Evolutionary conservation across 495 filamentous ascomycete genomes (phyloP).

Genomic region (Endocarpon pusillum): DNA sequence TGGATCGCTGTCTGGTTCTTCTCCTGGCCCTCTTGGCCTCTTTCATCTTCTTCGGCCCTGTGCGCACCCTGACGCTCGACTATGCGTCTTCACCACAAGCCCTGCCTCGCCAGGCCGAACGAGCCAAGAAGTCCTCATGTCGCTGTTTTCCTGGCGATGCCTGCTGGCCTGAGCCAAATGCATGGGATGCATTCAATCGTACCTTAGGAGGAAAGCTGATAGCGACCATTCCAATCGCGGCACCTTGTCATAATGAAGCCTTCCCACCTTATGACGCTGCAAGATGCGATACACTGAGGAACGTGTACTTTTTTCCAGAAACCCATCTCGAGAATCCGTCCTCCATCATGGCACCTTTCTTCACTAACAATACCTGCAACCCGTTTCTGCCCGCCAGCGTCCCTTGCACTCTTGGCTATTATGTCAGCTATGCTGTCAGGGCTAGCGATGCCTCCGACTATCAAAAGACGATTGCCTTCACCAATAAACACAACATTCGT

Average conservation of each 20-base stretch:
- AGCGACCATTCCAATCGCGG: slow-evolving; percentile 18
- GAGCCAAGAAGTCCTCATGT: slow-evolving; percentile 3
- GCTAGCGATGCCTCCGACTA: slow-evolving; percentile 37
- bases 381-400: slow-evolving; percentile 6
- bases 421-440: slow-evolving; percentile 42
- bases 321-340: slow-evolving; percentile 16
- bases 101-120: too few relatives aligned
- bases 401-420: slow-evolving; percentile 38
- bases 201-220: slow-evolving; percentile 16
- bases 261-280: slow-evolving; percentile 14
- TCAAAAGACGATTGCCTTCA: slow-evolving; percentile 43
- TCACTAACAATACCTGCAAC: slow-evolving; percentile 1
- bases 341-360: slow-evolving; percentile 8
- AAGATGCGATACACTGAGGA: slow-evolving; percentile 12
- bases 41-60: too few relatives aligned
- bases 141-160: slow-evolving; percentile 16
- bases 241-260: slow-evolving; percentile 21
- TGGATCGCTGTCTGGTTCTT: too few relatives aligned
- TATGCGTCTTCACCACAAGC: too few relatives aligned
- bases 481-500: slow-evolving; percentile 36
- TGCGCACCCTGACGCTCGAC: too few relatives aligned
- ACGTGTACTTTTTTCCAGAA: slow-evolving; percentile 17
- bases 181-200: slow-evolving; percentile 16
- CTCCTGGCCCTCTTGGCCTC: too few relatives aligned
- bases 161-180: slow-evolving; percentile 15